phyloP scores from a whole-genome alignment of 1,139 yeast species.

The Geotrichum klebahnii region DNA sequence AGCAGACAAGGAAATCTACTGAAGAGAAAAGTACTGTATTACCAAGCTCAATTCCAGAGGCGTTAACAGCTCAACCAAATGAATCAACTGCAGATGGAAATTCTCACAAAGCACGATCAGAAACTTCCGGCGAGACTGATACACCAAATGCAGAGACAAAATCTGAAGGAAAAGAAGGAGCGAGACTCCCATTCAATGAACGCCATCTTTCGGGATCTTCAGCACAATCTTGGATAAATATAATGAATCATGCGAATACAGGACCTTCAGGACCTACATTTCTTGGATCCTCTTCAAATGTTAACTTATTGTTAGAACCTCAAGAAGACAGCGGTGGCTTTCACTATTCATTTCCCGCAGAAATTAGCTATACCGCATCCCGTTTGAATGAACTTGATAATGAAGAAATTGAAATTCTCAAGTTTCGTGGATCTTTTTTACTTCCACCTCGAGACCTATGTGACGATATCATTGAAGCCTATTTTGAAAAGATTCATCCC shows the following conservation, averaged over 20 bases:
- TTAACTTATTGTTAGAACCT: conserved; percentile 36
- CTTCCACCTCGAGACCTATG: conserved; percentile 62
- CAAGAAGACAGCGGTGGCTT: conserved; percentile 34
- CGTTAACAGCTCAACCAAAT: too few species aligned
- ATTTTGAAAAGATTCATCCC: conserved; percentile 66
- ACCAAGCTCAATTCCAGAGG: too few species aligned
- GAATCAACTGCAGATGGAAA: too few species aligned
- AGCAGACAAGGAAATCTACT: too few species aligned
- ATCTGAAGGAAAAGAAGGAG: too few species aligned
- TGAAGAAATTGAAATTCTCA: conserved; percentile 64
- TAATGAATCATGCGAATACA: not conserved
- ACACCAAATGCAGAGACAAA: too few species aligned
- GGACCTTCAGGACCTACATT: conserved; percentile 26
- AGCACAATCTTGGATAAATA: conserved; percentile 3
- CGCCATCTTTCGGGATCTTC: too few species aligned
- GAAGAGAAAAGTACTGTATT: too few species aligned
- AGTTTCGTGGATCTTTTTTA: conserved; percentile 66
- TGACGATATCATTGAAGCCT: conserved; percentile 58
- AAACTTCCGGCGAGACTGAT: too few species aligned
- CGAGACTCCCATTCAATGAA: too few species aligned
- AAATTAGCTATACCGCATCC: conserved; percentile 28
- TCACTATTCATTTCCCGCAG: conserved; percentile 39
- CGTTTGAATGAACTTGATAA: conserved; percentile 47
- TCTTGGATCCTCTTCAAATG: conserved; percentile 37
- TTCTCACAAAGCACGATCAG: too few species aligned